These are phyloP conservation scores for Tylopilus balloui DNA, from an alignment of 768 basidiomycete species.

Conservation along the genomic window DNA sequence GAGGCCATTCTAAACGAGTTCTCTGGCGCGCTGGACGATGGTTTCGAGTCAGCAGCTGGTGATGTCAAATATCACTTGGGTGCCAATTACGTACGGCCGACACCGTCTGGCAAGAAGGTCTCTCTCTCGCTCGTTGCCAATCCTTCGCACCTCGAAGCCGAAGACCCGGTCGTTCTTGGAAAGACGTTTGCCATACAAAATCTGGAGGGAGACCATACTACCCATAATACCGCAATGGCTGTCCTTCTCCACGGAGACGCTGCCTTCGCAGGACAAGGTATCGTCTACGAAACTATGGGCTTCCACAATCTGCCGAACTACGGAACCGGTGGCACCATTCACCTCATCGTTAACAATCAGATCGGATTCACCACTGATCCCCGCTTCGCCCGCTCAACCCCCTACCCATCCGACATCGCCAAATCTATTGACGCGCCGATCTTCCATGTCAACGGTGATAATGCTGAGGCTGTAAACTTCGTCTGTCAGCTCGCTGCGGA, in stretches of 20 bases:
- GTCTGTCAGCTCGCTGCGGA: conserved; percentile 98
- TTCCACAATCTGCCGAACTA: conserved; percentile 94
- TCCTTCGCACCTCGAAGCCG: conserved; percentile 96
- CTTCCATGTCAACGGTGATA: conserved; percentile 99
- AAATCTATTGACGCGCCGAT: conserved; percentile 98
- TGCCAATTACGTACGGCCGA: conserved; percentile 97
- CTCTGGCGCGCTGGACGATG: conserved; percentile 65
- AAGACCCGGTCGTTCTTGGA: conserved; percentile 96
- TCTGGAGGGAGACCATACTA: conserved; percentile 80
- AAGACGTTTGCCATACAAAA: conserved; percentile 98
- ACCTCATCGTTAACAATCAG: conserved; percentile 98
- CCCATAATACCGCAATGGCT: conserved; percentile 85
- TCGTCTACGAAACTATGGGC: conserved; percentile 99
- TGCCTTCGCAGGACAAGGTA: conserved; percentile 96
- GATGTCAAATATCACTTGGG: conserved; percentile 99
- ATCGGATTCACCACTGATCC: conserved; percentile 99
- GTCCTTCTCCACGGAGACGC: conserved; percentile 97
- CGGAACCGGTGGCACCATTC: conserved; percentile 96
- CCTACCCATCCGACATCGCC: conserved; percentile 97
- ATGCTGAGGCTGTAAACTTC: conserved; percentile 96
- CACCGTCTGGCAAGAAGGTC: conserved; percentile 97
- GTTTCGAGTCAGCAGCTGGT: conserved; percentile 84
- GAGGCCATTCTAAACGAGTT: conserved; percentile 99
- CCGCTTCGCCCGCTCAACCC: conserved; percentile 93
- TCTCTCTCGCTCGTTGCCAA: conserved; percentile 97